A percentile compares a stretch with the other conserved stretches of the same genome.
These are phyloP conservation scores for Asparagopsis taxiformis DNA, from an alignment of 31 red algal species.

Conservation along the genomic window DNA sequence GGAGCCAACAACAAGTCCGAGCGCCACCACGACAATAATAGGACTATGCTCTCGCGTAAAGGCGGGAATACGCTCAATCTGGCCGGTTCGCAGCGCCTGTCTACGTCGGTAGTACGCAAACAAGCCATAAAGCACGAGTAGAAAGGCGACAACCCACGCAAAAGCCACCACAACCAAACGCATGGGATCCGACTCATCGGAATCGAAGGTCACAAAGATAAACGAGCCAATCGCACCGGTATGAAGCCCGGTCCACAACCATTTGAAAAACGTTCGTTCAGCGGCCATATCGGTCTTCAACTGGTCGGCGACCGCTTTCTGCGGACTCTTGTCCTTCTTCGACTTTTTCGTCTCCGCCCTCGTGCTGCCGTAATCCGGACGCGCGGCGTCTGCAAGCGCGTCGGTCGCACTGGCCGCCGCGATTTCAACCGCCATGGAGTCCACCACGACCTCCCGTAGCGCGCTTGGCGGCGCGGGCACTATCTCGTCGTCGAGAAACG, in stretches of 20 bases:
- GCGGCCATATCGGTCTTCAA: constrained; percentile 94
- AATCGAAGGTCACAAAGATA: constrained; percentile 77
- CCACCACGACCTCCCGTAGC: no score
- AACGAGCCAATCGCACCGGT: constrained; percentile 92
- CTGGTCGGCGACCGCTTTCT: constrained; percentile 62
- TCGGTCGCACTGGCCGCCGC: no score
- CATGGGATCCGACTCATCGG: constrained; percentile 24
- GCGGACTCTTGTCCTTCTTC: constrained; percentile 29
- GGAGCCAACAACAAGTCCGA: constrained; percentile 26
- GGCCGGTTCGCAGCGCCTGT: constrained; percentile 21
- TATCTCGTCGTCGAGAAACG: no score
- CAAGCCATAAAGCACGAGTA: constrained; percentile 76
- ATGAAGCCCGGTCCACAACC: constrained; percentile 92
- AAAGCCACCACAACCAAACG: constrained; percentile 57
- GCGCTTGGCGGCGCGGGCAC: no score
- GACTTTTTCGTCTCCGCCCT: constrained; percentile 23
- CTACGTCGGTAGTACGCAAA: constrained; percentile 49
- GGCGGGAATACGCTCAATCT: constrained; percentile 17
- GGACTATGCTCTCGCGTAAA: constrained; percentile 46
- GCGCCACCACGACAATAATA: constrained; percentile 21
- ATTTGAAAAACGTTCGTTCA: constrained; percentile 96
- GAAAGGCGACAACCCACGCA: constrained; percentile 57
- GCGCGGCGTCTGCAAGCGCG: not conserved
- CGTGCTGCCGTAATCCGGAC: constrained; percentile 1
- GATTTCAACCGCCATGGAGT: no score